Evolutionary conservation across 805 yeast species (phyloP).

Genomic region (Candida boleticola): DNA sequence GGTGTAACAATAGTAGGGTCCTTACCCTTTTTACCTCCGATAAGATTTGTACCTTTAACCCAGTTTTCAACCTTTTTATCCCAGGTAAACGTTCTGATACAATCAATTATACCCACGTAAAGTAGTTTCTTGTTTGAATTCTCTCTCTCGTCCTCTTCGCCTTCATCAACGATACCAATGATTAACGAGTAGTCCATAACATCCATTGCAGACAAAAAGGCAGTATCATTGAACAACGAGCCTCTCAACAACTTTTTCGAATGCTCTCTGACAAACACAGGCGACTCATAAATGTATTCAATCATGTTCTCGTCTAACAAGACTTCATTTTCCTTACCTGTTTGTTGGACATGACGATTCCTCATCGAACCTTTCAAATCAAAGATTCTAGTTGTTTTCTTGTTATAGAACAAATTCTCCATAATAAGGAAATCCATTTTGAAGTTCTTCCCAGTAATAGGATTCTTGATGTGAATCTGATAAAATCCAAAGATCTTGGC

Average conservation of each 20-base stretch:
- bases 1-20: conserved; percentile 98
- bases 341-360: conserved; percentile 93
- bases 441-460: conserved; percentile 69
- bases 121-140: conserved; percentile 56
- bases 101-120: conserved; percentile 92
- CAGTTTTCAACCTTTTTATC: conserved; percentile 97
- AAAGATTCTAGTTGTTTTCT: conserved; percentile 79
- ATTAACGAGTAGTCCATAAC: conserved; percentile 98
- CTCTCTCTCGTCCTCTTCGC: conserved; percentile 35
- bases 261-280: conserved; percentile 89
- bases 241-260: conserved; percentile 84
- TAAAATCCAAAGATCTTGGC: conserved; percentile 96
- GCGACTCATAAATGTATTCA: conserved; percentile 94
- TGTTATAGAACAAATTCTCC: conserved; percentile 91
- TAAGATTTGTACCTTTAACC: conserved; percentile 90
- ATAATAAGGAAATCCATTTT: conserved; percentile 90
- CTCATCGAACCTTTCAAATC: conserved; percentile 98
- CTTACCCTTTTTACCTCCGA: conserved; percentile 75
- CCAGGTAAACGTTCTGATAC: conserved; percentile 96
- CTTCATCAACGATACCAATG: conserved; percentile 59
- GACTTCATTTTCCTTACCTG: conserved; percentile 94
- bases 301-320: conserved; percentile 96
- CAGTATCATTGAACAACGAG: conserved; percentile 91
- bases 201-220: conserved; percentile 92
- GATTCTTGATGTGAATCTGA: conserved; percentile 84